A percentile compares a stretch with the other conserved stretches of the same genome.
Evolutionary conservation across 2,329 filamentous ascomycete species (phyloP).

Genomic region (Paraphoma chrysanthemicola): DNA sequence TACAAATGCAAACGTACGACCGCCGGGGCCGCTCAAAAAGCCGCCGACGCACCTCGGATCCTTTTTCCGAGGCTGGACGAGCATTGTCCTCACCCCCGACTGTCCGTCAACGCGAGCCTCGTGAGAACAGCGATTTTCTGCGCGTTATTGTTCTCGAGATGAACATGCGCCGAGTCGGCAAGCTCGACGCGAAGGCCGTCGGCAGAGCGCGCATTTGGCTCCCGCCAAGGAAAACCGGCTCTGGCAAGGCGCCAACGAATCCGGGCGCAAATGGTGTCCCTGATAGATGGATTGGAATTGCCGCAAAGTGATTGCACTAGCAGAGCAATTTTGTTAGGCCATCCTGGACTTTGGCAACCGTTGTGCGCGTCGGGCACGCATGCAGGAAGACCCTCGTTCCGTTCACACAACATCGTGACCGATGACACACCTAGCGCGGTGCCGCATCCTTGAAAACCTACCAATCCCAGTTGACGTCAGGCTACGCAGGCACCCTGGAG

Average conservation of each 20-base stretch:
- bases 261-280: conserved; percentile 39
- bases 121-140: conserved; percentile 70
- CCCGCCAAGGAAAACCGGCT: conserved; percentile 58
- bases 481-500: not conserved
- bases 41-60: conserved; percentile 40
- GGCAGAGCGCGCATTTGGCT: conserved; percentile 67
- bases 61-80: conserved; percentile 53
- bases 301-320: conserved; percentile 22
- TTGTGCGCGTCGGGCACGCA: conserved; percentile 25
- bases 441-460: not conserved
- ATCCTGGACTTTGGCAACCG: conserved; percentile 1
- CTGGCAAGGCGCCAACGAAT: conserved; percentile 33
- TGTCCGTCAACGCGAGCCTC: conserved; percentile 65
- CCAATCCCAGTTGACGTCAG: conserved; percentile 1
- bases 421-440: not conserved
- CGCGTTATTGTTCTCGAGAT: conserved; percentile 71
- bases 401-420: conserved; percentile 1
- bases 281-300: conserved; percentile 43
- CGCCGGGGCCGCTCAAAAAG: conserved; percentile 43
- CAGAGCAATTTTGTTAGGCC: conserved; percentile 12
- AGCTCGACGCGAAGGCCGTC: conserved; percentile 62
- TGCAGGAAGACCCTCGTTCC: conserved; percentile 14
- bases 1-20: conserved; percentile 69
- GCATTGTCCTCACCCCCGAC: conserved; percentile 50
- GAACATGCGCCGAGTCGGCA: conserved; percentile 71